phyloP scores from a whole-genome alignment of 495 filamentous ascomycete genomes.

The Chaetomium tenue region DNA sequence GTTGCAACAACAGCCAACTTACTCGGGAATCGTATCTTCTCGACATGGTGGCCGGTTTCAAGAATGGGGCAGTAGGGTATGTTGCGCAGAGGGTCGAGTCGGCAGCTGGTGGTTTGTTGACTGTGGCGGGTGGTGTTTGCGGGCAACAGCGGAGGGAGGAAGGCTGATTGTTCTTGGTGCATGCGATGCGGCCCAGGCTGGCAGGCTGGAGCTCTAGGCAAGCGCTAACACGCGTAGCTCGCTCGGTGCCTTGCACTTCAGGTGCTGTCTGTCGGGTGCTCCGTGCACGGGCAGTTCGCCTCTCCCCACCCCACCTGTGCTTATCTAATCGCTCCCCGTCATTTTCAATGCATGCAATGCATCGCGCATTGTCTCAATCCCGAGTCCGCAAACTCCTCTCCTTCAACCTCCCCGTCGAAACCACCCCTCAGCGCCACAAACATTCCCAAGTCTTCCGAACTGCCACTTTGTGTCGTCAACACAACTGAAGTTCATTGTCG shows the following conservation, averaged over 20 bases:
- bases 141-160: slow-evolving; percentile 7
- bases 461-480: background rate
- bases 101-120: slow-evolving; percentile 4
- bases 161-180: slow-evolving; percentile 32
- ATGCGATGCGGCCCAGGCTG: slow-evolving; percentile 7
- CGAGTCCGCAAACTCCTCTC: slow-evolving; percentile 28
- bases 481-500: background rate
- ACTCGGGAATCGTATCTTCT: slow-evolving; percentile 98
- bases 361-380: slow-evolving; percentile 16
- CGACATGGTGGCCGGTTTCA: slow-evolving; percentile 63
- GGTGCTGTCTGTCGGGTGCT: background rate
- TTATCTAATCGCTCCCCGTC: slow-evolving; percentile 12
- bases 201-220: slow-evolving; percentile 40
- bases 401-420: slow-evolving; percentile 34
- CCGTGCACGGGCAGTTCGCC: slow-evolving; percentile 3
- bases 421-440: slow-evolving; percentile 23
- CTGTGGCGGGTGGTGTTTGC: slow-evolving; percentile 5
- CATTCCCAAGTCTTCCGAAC: background rate
- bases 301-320: slow-evolving; percentile 1
- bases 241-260: slow-evolving; percentile 27
- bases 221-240: slow-evolving; percentile 40
- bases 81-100: background rate
- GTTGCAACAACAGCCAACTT: slow-evolving; percentile 37
- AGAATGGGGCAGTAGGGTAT: slow-evolving; percentile 4
- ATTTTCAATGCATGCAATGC: slow-evolving; percentile 7